These are phyloP conservation scores for Linnemannia elongata DNA, from an alignment of 192 early-diverging fungal species.

Conservation along the genomic window DNA sequence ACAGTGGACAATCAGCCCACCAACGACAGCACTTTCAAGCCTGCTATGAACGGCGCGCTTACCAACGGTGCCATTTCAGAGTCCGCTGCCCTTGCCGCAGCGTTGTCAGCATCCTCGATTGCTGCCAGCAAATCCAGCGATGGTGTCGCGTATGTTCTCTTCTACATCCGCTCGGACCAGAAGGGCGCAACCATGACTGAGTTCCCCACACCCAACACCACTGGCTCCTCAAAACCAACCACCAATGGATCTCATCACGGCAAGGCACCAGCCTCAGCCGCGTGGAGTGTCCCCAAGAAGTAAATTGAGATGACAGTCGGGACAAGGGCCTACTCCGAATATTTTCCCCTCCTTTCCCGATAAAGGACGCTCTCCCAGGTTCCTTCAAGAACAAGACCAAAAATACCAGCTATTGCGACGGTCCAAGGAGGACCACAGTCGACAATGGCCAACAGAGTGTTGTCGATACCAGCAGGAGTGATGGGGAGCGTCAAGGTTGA, in stretches of 20 bases:
- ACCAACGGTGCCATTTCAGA: conserved; percentile 36
- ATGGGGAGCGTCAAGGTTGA: background rate
- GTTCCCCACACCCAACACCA: background rate
- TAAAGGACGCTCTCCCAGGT: background rate
- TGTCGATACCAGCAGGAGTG: background rate
- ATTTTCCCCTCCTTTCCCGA: background rate
- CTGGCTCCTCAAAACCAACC: conserved; percentile 20
- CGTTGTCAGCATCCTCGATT: conserved; percentile 47
- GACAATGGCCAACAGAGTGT: background rate
- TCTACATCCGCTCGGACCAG: conserved; percentile 69
- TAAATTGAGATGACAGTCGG: conserved; percentile 1
- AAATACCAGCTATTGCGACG: conserved; percentile 7
- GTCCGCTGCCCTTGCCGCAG: conserved; percentile 43
- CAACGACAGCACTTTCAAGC: conserved; percentile 12
- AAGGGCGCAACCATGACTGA: conserved; percentile 20
- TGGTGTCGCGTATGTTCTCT: conserved; percentile 83
- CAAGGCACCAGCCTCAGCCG: conserved; percentile 20
- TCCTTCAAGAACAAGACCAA: background rate
- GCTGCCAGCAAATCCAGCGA: conserved; percentile 60
- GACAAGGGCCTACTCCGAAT: background rate
- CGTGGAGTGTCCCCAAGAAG: conserved; percentile 39
- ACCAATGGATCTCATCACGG: conserved; percentile 22
- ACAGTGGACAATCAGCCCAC: conserved; percentile 35
- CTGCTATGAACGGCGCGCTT: conserved; percentile 7
- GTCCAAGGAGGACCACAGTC: background rate